phyloP scores from a whole-genome alignment of 129 eudicot genomes.

The Artemisia annua region DNA sequence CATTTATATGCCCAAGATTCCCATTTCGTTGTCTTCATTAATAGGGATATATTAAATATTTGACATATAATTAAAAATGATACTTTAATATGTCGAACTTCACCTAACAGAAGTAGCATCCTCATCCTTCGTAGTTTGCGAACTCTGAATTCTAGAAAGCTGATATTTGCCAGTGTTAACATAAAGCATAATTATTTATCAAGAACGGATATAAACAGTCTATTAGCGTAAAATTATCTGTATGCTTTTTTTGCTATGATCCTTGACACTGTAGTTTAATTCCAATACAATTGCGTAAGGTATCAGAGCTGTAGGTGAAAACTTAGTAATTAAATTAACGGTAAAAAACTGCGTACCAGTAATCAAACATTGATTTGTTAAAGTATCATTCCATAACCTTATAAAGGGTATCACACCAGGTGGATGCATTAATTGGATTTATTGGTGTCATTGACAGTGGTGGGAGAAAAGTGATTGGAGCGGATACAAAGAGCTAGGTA shows the following conservation, averaged over 20 bases:
- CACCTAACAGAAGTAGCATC: background rate
- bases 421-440: conserved; percentile 91
- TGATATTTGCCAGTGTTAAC: background rate
- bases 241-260: background rate
- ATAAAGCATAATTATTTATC: background rate
- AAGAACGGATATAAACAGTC: background rate
- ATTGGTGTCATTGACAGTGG: conserved; percentile 99
- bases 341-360: no score
- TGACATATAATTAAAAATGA: background rate
- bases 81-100: background rate
- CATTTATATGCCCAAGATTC: background rate
- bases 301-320: no score
- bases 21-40: background rate
- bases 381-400: conserved; percentile 13
- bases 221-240: background rate
- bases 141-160: background rate
- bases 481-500: conserved; percentile 98
- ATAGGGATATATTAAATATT: background rate
- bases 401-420: conserved; percentile 68
- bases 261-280: background rate
- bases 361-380: no score
- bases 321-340: no score
- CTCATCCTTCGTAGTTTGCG: background rate
- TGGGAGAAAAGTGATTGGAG: conserved; percentile 99
- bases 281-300: no score